Evolutionary conservation across 1,284 basidiomycete genomes (phyloP).

Genomic region (Ceratobasidium sp.): DNA sequence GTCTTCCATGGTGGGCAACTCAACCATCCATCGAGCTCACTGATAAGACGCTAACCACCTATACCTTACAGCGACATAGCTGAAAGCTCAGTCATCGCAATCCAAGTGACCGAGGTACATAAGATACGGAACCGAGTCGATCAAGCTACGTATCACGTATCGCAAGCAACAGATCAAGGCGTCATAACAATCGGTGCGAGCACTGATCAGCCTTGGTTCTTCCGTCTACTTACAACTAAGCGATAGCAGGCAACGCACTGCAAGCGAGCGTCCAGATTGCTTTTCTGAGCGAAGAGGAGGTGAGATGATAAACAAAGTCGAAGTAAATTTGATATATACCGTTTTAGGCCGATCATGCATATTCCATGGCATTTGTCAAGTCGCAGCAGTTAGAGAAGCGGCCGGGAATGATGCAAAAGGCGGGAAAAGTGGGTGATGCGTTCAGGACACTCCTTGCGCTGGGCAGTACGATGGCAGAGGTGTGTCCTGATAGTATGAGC

Average conservation of each 20-base stretch:
- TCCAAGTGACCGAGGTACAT: neutral
- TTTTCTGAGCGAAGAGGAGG: too few relatives aligned
- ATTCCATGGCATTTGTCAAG: neutral
- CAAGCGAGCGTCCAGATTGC: too few relatives aligned
- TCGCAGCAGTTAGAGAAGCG: neutral
- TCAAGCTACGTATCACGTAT: neutral
- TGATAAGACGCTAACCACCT: too few relatives aligned
- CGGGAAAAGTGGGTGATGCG: neutral
- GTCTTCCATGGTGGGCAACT: too few relatives aligned
- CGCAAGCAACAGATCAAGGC: too few relatives aligned
- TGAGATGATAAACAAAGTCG: too few relatives aligned
- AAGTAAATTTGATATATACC: too few relatives aligned
- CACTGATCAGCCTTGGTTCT: too few relatives aligned
- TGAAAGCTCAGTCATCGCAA: neutral
- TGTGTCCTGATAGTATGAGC: neutral
- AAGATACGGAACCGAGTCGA: neutral
- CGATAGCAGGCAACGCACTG: too few relatives aligned
- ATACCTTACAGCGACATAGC: neutral
- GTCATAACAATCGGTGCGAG: too few relatives aligned
- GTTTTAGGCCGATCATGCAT: neutral
- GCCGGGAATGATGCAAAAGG: neutral
- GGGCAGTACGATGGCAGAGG: neutral
- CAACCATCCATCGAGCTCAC: too few relatives aligned
- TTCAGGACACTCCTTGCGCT: slow-evolving; percentile 4
- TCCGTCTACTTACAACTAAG: too few relatives aligned